Base-by-base conservation (phyloP, 2,329 filamentous ascomycete species). In the Parastagonospora avenae region DNA sequence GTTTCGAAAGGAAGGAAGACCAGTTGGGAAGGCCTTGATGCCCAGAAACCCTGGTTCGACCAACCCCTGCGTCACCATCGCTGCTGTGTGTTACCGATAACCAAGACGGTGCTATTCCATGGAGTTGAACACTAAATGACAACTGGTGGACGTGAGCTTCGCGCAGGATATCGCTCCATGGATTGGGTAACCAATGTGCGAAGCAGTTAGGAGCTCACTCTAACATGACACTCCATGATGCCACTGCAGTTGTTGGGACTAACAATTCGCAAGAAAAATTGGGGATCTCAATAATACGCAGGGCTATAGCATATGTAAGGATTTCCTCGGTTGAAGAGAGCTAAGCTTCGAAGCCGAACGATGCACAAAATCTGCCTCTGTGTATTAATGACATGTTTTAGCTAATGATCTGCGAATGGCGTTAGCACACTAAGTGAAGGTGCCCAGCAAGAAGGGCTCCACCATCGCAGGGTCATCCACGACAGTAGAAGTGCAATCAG, bases 21-120 rank as follows among this genome's bases (percentile, higher is more conserved):
- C 67, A 46, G 49, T 48, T 8, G 44, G 47, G 38, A 73, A 73
- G 14, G 71, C 68, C 27, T 42, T 55, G 39, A 73, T 66, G 14
- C 68, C 68, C 31, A 70, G 50, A 35, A 70, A 63, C 12, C 64
- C 54, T 29, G 60, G 50, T 37, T 33, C 30, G 8, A 46, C 33
- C 4, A 46, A n/a, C 4, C 44, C 44, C 27, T 46, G 15, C 15
- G 40, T 40, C 28, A 46, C 44, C 44, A 46, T 46, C 12, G 24
- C 33, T 27, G 29, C 44, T 6, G 36, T 11, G 28, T 28, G 27
- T 29, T 31, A 10, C 19, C 11, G 27, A 14, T 32, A n/a, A 29
- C 36, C 32, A 40, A 24, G 24, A 28, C 29, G 11, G 7, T 35
- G 16, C 37, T 14, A 15, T 14, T 28, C 29, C 19, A 4, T 7